Conservation (phyloP, 768 basidiomycete species). For the Myochromella boudieri region DNA sequence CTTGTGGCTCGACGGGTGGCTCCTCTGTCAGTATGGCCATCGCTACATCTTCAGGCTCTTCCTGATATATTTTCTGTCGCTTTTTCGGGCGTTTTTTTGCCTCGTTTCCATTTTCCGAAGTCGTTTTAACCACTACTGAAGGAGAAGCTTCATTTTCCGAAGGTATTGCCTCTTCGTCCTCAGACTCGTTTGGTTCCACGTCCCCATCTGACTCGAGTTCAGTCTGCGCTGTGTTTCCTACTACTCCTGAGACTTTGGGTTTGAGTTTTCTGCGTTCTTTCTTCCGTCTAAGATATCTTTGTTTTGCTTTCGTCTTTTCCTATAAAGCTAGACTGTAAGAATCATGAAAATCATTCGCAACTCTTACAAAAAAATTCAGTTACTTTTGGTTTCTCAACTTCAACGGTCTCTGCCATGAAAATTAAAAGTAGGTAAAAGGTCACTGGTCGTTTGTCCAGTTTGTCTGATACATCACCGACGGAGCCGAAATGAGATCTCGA, state of each 20-base stretch:
- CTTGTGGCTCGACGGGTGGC: slow-evolving; percentile 11
- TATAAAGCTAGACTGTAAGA: slow-evolving; percentile 26
- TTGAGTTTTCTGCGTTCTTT: slow-evolving; percentile 58
- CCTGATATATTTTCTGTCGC: slow-evolving; percentile 35
- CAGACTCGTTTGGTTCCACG: slow-evolving; percentile 19
- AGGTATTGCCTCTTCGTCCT: slow-evolving; percentile 21
- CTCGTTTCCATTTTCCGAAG: slow-evolving; percentile 17
- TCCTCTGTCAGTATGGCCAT: slow-evolving; percentile 19
- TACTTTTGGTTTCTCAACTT: slow-evolving; percentile 15
- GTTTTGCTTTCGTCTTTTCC: slow-evolving; percentile 70
- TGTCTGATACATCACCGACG: too few species aligned
- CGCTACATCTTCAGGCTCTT: slow-evolving; percentile 22
- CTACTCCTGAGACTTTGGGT: slow-evolving; percentile 16
- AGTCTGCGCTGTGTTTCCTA: slow-evolving; percentile 7
- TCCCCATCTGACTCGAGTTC: slow-evolving; percentile 20
- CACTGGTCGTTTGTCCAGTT: too few species aligned
- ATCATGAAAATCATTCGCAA: slow-evolving; percentile 15
- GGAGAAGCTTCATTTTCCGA: slow-evolving; percentile 11
- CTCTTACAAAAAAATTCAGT: neutral
- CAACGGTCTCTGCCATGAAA: slow-evolving; percentile 2
- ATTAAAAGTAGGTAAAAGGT: too few species aligned
- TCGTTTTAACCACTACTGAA: slow-evolving; percentile 18
- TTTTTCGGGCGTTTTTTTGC: slow-evolving; percentile 39
- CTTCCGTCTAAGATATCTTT: slow-evolving; percentile 73
- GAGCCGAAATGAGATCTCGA: slow-evolving; percentile 3